Conservation (phyloP, 768 basidiomycete species). For the Peribolospora kevripleyi region DNA sequence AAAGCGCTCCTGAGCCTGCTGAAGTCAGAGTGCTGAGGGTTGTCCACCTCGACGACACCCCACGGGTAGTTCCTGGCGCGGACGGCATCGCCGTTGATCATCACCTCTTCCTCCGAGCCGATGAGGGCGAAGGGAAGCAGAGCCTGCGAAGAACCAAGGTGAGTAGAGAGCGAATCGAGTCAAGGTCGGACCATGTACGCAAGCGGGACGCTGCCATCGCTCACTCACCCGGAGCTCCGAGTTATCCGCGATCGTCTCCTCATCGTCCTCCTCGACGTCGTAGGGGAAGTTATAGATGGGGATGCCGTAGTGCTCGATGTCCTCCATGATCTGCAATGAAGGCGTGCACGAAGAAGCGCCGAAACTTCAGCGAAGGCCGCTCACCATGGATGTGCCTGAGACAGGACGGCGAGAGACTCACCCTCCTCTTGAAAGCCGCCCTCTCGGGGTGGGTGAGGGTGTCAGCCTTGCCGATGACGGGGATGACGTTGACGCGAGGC, state of each 20-base stretch:
- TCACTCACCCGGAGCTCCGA: conserved; percentile 59
- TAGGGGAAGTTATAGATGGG: conserved; percentile 99
- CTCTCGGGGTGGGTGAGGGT: conserved; percentile 80
- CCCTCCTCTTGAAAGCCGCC: conserved; percentile 78
- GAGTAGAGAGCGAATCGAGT: background rate
- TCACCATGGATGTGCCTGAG: background rate
- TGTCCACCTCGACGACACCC: conserved; percentile 97
- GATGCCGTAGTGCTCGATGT: conserved; percentile 93
- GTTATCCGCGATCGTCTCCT: conserved; percentile 94
- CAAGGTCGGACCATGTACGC: too few relatives aligned
- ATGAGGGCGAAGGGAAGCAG: conserved; percentile 91
- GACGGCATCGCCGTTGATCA: conserved; percentile 59
- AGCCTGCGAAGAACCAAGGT: conserved; percentile 26
- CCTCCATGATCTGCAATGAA: conserved; percentile 70
- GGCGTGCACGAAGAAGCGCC: background rate
- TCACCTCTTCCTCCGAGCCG: conserved; percentile 90
- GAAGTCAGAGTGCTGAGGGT: conserved; percentile 99
- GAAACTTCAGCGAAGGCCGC: background rate
- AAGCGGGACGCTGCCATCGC: too few relatives aligned
- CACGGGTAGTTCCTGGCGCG: conserved; percentile 92
- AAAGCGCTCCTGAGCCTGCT: conserved; percentile 73
- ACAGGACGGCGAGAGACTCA: background rate
- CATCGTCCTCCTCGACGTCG: conserved; percentile 96
- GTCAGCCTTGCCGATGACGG: conserved; percentile 87
- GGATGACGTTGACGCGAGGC: conserved; percentile 94